phyloP scores from a whole-genome alignment of 169 alveolate genomes.

The Blepharisma undulans region DNA sequence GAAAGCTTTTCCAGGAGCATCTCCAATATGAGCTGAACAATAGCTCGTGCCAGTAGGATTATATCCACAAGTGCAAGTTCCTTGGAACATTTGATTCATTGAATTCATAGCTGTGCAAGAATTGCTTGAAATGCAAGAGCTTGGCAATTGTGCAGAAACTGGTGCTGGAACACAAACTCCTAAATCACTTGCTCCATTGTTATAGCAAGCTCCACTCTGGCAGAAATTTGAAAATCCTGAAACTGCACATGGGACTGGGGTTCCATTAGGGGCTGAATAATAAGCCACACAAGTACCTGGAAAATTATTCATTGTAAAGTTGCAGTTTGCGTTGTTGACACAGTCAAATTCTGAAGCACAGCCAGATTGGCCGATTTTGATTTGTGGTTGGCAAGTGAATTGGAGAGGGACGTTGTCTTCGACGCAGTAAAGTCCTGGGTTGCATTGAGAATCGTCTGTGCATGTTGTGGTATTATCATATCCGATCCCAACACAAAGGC shows the following conservation, averaged over 20 bases:
- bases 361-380: neutral
- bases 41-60: conserved; percentile 15
- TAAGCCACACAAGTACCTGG: conserved; percentile 1
- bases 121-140: neutral
- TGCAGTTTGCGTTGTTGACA: neutral
- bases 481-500: neutral
- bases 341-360: conserved; percentile 22
- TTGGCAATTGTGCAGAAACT: neutral
- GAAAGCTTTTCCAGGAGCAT: conserved; percentile 27
- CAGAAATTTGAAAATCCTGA: conserved; percentile 11
- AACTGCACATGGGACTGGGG: conserved; percentile 14
- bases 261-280: neutral
- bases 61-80: conserved; percentile 28
- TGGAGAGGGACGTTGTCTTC: no score
- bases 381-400: conserved; percentile 24
- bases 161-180: conserved; percentile 23
- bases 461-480: neutral
- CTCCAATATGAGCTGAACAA: conserved; percentile 9
- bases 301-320: neutral
- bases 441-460: neutral
- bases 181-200: neutral
- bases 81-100: neutral
- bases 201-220: conserved; percentile 25
- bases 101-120: neutral
- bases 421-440: conserved; percentile 27